phyloP scores from a whole-genome alignment of 352 stramenopile species.

The Globisporangium spinosum region DNA sequence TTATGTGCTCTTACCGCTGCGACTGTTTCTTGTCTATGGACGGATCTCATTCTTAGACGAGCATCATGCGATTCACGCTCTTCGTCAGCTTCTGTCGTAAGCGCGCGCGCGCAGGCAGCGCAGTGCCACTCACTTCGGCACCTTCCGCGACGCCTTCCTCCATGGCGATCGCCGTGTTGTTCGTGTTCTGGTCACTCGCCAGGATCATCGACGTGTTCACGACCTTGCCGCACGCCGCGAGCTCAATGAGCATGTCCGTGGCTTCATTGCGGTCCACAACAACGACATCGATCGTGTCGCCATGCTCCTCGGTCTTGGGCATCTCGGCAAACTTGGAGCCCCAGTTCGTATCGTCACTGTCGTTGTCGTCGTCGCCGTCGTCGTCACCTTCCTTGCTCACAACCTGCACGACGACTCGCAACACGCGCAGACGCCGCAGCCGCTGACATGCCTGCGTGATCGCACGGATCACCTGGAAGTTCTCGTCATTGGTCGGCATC shows the following conservation, averaged over 20 bases:
- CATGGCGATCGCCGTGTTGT: slow-evolving; percentile 36
- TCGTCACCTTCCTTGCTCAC: slow-evolving; percentile 17
- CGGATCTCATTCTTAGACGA: slow-evolving; percentile 25
- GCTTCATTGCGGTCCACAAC: slow-evolving; percentile 58
- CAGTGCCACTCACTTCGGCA: slow-evolving; percentile 17
- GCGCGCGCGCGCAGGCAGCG: slow-evolving; percentile 21
- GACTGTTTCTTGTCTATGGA: neutral
- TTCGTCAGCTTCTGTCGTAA: slow-evolving; percentile 36
- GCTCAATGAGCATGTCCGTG: slow-evolving; percentile 65
- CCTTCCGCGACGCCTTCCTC: slow-evolving; percentile 23
- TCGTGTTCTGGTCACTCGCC: slow-evolving; percentile 27
- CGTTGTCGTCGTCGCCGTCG: slow-evolving; percentile 13
- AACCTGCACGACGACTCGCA: slow-evolving; percentile 58
- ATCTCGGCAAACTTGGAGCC: slow-evolving; percentile 48
- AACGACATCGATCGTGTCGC: slow-evolving; percentile 62
- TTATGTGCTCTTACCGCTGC: too few relatives aligned
- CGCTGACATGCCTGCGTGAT: slow-evolving; percentile 46
- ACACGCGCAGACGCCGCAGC: slow-evolving; percentile 38
- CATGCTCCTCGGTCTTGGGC: slow-evolving; percentile 45
- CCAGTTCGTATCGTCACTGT: slow-evolving; percentile 28
- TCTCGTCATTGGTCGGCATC: slow-evolving; percentile 55
- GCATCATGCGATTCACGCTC: slow-evolving; percentile 47
- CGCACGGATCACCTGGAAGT: slow-evolving; percentile 49
- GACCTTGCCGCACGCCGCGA: slow-evolving; percentile 56
- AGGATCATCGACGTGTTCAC: slow-evolving; percentile 46